Percentiles rank a stretch among this genome's conserved stretches.
Conservation (phyloP, 2,329 filamentous ascomycete genomes). For the Colletotrichum tanaceti region DNA sequence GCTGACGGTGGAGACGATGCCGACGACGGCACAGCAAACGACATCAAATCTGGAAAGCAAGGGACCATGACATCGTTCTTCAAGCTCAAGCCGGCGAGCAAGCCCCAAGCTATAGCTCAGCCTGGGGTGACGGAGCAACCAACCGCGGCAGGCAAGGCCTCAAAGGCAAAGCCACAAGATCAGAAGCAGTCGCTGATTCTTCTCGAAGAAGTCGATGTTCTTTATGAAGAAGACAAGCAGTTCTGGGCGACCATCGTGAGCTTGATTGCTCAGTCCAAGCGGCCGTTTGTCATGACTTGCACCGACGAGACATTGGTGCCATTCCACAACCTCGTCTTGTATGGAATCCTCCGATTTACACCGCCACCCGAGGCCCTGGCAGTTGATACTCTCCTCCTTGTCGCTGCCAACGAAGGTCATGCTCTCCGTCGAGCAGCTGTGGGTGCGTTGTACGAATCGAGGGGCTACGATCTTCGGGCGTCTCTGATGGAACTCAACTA, state of each 20-base stretch:
- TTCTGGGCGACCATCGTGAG: constrained; percentile 88
- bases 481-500: constrained; percentile 88
- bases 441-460: constrained; percentile 75
- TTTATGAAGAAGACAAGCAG: constrained; percentile 95
- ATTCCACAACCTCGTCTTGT: constrained; percentile 76
- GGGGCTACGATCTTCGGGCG: constrained; percentile 79
- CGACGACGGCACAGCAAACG: constrained; percentile 63
- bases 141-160: constrained; percentile 7
- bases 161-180: constrained; percentile 51
- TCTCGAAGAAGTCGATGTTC: constrained; percentile 90
- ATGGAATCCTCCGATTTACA: constrained; percentile 84
- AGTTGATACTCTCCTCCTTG: constrained; percentile 81
- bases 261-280: constrained; percentile 85
- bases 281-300: constrained; percentile 95
- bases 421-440: constrained; percentile 76
- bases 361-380: constrained; percentile 74
- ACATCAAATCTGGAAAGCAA: constrained; percentile 76
- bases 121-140: constrained; percentile 42
- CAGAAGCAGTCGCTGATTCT: constrained; percentile 97
- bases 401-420: constrained; percentile 92
- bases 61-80: constrained; percentile 87
- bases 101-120: constrained; percentile 42
- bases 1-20: constrained; percentile 48
- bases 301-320: constrained; percentile 90
- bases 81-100: constrained; percentile 62